Base-by-base conservation (phyloP, 768 basidiomycete species). In the Russula ochroleuca region DNA sequence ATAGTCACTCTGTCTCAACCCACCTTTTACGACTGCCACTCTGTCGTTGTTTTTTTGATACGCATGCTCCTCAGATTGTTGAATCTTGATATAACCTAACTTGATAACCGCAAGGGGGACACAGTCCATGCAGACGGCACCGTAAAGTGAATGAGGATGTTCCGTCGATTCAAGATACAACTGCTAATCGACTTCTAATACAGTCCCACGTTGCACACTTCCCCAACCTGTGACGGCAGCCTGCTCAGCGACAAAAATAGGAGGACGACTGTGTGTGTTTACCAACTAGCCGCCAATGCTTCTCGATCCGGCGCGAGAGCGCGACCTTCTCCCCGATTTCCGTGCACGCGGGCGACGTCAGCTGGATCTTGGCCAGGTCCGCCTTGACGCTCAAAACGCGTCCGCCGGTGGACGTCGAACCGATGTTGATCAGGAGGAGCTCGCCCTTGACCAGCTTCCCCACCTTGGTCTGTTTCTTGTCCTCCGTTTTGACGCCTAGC, bases 241-340 rank as follows among this genome's bases (percentile, higher is more conserved):
- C 64, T 62, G 6, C 15, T 43, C 17, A 41, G n/a, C 19, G 17
- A 17, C 14, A 25, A 33, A 31, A 53, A 56, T 28, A 28, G 57
- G 6, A 62, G 37, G 43, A 49, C n/a, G 25, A 38, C 31, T 3
- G 25, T 28, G 15, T 1, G 45, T n/a, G 84, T 90, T 78, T 71
- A 87, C 92, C 94, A 59, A 98, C 94, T 70, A 97, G 83, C 61
- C 94, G 89, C 94, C 94, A 97, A 78, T 96, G 95, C 78, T 97
- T 97, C 78, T 98, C 96, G 68, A 98, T 97, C 68, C 96, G 83
- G 63, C 96, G 81, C 35, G 90, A 93, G 48, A 98, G 75, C 3
- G 96, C 97, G 40, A 99, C 96, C 81, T 98, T 98, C 78, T 99
- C 97, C 14, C 93, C 94, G 40, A 97, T 83, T 74, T 98, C 94